Evolutionary conservation across 2,329 filamentous ascomycete species (phyloP).

Genomic region (Rhinocladiella mackenziei): DNA sequence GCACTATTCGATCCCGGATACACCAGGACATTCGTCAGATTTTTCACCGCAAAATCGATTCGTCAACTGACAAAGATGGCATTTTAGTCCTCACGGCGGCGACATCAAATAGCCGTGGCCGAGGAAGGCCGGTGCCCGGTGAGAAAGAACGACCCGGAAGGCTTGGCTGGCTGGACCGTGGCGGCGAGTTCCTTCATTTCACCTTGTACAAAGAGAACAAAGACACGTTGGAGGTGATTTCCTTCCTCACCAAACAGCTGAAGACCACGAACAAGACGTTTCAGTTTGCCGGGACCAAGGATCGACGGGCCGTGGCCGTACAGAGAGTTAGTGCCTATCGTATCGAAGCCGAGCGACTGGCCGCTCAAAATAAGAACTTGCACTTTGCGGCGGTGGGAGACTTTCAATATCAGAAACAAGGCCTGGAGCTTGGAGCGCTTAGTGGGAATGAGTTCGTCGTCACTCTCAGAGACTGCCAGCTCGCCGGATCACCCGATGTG

Average conservation of each 20-base stretch:
- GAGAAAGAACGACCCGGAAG: conserved; percentile 39
- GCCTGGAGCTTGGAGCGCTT: conserved; percentile 77
- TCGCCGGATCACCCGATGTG: conserved; percentile 39
- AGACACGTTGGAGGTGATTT: conserved; percentile 88
- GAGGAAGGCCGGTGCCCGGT: conserved; percentile 33
- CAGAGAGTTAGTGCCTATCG: conserved; percentile 71
- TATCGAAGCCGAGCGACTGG: conserved; percentile 59
- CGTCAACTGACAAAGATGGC: conserved; percentile 68
- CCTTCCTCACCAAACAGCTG: conserved; percentile 68
- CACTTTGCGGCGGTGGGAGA: conserved; percentile 67
- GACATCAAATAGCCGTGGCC: conserved; percentile 34
- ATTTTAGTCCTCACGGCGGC: conserved; percentile 50
- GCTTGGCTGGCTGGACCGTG: conserved; percentile 60
- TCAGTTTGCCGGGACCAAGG: conserved; percentile 85
- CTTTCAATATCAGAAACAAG: conserved; percentile 68
- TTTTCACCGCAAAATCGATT: conserved; percentile 74
- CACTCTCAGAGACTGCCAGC: conserved; percentile 76
- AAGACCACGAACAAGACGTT: conserved; percentile 66
- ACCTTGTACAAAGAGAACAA: conserved; percentile 95
- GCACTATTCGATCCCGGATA: conserved; percentile 58
- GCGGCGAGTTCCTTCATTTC: conserved; percentile 83
- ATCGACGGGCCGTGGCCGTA: conserved; percentile 78
- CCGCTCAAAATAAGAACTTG: conserved; percentile 58
- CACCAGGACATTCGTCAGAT: conserved; percentile 69
- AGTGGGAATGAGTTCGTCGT: conserved; percentile 90